Percentiles rank a stretch among this genome's conserved stretches.
Evolutionary conservation across 768 basidiomycete species (phyloP).

Genomic region (Psilocybe cyanescens): DNA sequence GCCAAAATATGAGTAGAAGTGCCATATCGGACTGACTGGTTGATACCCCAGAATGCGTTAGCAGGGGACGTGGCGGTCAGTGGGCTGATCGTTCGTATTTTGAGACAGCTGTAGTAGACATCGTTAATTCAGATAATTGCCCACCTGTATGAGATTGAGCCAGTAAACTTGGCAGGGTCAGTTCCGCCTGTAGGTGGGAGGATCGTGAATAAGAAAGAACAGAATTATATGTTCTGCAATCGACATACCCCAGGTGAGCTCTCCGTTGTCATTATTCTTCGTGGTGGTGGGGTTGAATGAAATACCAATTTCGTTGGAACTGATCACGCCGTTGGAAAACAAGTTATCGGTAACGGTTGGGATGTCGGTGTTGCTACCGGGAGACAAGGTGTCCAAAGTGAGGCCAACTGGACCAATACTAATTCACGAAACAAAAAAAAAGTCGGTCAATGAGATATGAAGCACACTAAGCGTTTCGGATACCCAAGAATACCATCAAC

Average conservation of each 20-base stretch:
- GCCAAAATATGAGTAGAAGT: slow-evolving; percentile 43
- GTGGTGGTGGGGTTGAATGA: slow-evolving; percentile 54
- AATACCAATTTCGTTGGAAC: slow-evolving; percentile 46
- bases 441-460: not conserved
- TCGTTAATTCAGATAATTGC: not conserved
- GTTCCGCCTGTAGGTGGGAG: slow-evolving; percentile 46
- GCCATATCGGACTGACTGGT: slow-evolving; percentile 57
- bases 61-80: slow-evolving; percentile 52
- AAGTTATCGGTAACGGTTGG: slow-evolving; percentile 66
- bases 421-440: not conserved
- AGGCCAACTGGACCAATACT: slow-evolving; percentile 70
- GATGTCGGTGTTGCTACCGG: slow-evolving; percentile 31
- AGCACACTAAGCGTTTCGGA: slow-evolving; percentile 6
- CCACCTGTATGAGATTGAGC: slow-evolving; percentile 47
- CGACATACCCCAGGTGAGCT: slow-evolving; percentile 53
- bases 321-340: slow-evolving; percentile 42
- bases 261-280: slow-evolving; percentile 43
- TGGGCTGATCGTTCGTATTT: slow-evolving; percentile 32
- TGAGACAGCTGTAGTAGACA: not conserved
- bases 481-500: slow-evolving; percentile 73
- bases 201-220: not conserved
- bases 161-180: slow-evolving; percentile 47
- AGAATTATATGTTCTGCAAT: not conserved
- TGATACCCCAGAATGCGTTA: slow-evolving; percentile 60
- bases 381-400: slow-evolving; percentile 46